Conservation (phyloP, 139 green algal genomes). For the Pseudopediastrum boryanum region DNA sequence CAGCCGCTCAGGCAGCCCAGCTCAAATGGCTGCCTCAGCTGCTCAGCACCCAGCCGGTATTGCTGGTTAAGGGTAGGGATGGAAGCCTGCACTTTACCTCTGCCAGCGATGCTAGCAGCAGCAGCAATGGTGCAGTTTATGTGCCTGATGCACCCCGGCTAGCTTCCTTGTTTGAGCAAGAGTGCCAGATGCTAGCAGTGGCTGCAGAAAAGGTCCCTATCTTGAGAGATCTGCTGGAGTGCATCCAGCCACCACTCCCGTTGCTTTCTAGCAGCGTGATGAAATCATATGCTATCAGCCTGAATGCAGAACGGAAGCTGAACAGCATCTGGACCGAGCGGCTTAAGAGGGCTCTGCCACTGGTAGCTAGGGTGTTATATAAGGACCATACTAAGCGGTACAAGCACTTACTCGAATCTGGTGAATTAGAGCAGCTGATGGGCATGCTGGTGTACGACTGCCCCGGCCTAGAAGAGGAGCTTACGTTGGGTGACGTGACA, state of each 20-base stretch:
- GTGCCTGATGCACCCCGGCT: background rate
- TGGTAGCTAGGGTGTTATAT: background rate
- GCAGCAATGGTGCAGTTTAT: background rate
- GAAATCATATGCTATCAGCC: background rate
- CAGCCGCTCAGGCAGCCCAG: background rate
- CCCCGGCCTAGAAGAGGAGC: background rate
- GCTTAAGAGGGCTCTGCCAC: background rate
- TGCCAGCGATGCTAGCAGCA: too few relatives aligned
- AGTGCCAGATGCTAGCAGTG: constrained; percentile 8
- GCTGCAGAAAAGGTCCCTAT: background rate
- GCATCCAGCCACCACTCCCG: background rate
- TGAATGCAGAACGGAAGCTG: background rate
- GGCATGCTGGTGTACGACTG: background rate
- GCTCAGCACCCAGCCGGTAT: constrained; percentile 5
- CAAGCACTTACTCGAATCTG: background rate
- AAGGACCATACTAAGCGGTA: background rate
- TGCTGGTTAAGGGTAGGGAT: background rate
- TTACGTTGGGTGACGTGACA: background rate
- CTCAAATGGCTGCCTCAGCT: background rate
- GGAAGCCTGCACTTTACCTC: background rate
- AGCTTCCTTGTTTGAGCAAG: background rate
- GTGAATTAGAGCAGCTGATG: background rate
- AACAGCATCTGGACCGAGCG: background rate
- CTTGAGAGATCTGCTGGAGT: background rate
- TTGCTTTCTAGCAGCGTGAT: background rate